Evolutionary conservation across 371 early-diverging fungal genomes (phyloP).

Genomic region (Saksenaea vasiformis): DNA sequence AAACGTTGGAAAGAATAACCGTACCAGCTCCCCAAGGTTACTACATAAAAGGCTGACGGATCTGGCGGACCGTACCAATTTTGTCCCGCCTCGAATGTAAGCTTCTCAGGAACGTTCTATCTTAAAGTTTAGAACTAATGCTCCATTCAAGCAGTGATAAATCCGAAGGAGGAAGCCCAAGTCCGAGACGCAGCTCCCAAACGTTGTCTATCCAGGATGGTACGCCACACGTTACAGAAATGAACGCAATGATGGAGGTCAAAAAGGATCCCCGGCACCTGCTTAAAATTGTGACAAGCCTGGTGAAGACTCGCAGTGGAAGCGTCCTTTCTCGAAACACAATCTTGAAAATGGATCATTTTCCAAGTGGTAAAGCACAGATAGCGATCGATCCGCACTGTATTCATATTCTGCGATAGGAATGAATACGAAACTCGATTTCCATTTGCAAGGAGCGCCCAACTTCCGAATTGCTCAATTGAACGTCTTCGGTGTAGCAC

Average conservation of each 20-base stretch:
- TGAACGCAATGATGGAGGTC: not conserved
- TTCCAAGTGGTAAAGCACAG: conserved; percentile 48
- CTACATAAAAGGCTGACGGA: not conserved
- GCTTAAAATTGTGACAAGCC: conserved; percentile 35
- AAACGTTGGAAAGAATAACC: not conserved
- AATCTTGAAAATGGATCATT: conserved; percentile 73
- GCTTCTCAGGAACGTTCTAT: not conserved
- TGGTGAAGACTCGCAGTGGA: conserved; percentile 53
- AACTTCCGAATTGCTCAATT: conserved; percentile 69
- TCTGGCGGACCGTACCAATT: conserved; percentile 7
- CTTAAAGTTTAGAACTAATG: not conserved
- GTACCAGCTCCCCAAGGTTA: not conserved
- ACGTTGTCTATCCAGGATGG: not conserved
- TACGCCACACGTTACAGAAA: not conserved
- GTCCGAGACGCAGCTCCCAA: conserved; percentile 6
- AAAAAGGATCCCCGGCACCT: conserved; percentile 23
- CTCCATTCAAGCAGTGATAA: not conserved
- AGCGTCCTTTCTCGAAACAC: conserved; percentile 61
- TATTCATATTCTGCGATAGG: conserved; percentile 25
- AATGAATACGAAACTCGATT: conserved; percentile 59
- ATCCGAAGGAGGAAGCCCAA: not conserved
- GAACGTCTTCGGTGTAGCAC: conserved; percentile 71
- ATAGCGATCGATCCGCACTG: not conserved
- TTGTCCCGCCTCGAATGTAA: conserved; percentile 34
- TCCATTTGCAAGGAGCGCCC: conserved; percentile 71